Evolutionary conservation across 2,329 filamentous ascomycete species (phyloP).

Genomic region (Phialophora chinensis): DNA sequence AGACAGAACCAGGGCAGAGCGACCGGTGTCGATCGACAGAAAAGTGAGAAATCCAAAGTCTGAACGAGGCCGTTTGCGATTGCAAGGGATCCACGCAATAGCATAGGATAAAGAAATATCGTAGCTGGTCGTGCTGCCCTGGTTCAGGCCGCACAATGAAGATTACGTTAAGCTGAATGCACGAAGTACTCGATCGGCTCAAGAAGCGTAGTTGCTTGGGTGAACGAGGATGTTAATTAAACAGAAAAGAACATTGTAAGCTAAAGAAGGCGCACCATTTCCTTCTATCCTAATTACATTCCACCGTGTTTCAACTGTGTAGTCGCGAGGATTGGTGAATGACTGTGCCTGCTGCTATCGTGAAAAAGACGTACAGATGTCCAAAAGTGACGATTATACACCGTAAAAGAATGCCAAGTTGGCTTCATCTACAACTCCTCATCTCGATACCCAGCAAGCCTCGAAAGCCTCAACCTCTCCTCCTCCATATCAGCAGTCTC

Average conservation of each 20-base stretch:
- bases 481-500: neutral
- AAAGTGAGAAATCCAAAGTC: no score
- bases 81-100: no score
- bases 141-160: neutral
- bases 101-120: no score
- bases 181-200: neutral
- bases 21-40: no score
- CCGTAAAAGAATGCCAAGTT: neutral
- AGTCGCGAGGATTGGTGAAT: neutral
- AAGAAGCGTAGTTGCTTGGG: neutral
- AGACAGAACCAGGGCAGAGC: no score
- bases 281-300: neutral
- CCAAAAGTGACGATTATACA: neutral
- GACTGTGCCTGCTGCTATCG: neutral
- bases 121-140: no score
- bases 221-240: neutral
- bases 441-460: neutral
- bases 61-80: no score
- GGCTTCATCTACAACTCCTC: constrained; percentile 22
- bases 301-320: neutral
- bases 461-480: neutral
- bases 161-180: neutral
- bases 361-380: neutral
- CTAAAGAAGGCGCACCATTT: neutral
- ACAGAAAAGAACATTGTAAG: neutral